These are phyloP conservation scores for Erigeron canadensis DNA, from an alignment of 129 eudicot species.

Conservation along the genomic window DNA sequence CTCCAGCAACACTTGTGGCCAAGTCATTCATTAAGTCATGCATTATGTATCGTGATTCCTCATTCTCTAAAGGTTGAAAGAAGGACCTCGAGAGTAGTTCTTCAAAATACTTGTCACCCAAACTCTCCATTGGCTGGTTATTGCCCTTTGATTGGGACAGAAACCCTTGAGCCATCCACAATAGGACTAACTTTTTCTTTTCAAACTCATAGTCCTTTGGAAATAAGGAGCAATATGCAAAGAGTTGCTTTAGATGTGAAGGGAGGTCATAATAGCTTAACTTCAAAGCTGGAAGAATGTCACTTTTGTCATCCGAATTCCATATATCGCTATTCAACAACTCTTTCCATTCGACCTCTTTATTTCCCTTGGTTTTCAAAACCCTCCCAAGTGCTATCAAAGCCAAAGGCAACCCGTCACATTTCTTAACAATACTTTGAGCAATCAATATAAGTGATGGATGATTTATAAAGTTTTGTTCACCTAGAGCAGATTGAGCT, in stretches of 20 bases:
- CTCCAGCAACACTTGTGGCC: not conserved
- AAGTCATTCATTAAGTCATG: constrained; percentile 8
- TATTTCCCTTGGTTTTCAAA: not conserved
- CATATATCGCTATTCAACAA: not conserved
- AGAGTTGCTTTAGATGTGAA: not conserved
- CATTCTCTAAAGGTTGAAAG: not conserved
- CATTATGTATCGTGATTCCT: not conserved
- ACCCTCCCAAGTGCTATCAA: not conserved
- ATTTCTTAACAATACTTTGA: constrained; percentile 10
- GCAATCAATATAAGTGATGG: constrained; percentile 27
- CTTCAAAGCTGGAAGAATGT: not conserved
- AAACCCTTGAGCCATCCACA: constrained; percentile 5
- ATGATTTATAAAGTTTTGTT: not conserved
- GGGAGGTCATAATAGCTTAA: constrained; percentile 6
- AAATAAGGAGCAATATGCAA: not conserved
- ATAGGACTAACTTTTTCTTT: not conserved
- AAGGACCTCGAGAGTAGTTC: not conserved
- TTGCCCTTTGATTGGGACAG: not conserved
- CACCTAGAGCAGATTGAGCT: constrained; percentile 21
- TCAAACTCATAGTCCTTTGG: not conserved
- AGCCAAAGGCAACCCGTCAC: not conserved
- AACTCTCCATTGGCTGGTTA: not conserved
- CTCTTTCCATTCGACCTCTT: not conserved
- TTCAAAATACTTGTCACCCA: not conserved
- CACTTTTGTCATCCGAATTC: not conserved